Evolutionary conservation across 495 filamentous ascomycete species (phyloP).

Genomic region (Aspergillus mulundensis): DNA sequence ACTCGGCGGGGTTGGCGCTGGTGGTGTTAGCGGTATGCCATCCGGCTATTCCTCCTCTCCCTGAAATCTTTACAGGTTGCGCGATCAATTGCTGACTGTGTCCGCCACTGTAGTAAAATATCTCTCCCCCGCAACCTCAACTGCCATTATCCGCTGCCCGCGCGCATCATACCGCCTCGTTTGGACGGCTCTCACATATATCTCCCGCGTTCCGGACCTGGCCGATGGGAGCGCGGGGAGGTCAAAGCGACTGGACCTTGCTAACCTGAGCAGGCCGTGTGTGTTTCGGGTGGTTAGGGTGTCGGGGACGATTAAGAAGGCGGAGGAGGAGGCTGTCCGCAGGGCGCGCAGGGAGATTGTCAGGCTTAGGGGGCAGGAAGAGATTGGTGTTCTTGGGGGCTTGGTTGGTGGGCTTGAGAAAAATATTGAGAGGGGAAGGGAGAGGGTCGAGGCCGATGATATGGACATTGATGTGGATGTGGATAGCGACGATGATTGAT

Average conservation of each 20-base stretch:
- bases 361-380: conserved; percentile 48
- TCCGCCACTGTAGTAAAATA: conserved; percentile 69
- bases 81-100: not conserved
- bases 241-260: conserved; percentile 36
- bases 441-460: conserved; percentile 38
- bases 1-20: conserved; percentile 48
- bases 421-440: not conserved
- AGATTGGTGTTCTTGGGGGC: conserved; percentile 40
- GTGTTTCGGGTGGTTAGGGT: conserved; percentile 85
- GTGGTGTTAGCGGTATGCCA: conserved; percentile 58
- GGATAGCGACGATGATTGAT: conserved; percentile 30
- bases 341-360: conserved; percentile 68
- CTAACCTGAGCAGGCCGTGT: conserved; percentile 44
- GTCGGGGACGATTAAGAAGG: conserved; percentile 90
- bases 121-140: conserved; percentile 85
- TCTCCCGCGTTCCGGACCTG: conserved; percentile 60
- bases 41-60: not conserved
- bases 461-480: conserved; percentile 54
- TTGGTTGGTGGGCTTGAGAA: conserved; percentile 25
- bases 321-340: conserved; percentile 81
- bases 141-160: conserved; percentile 78
- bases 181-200: conserved; percentile 84
- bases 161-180: conserved; percentile 77
- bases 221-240: not conserved
- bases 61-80: not conserved